Percentiles rank a stretch among this genome's conserved stretches.
Conservation (phyloP, 352 stramenopile genomes). For the Phytophthora podocarpi region DNA sequence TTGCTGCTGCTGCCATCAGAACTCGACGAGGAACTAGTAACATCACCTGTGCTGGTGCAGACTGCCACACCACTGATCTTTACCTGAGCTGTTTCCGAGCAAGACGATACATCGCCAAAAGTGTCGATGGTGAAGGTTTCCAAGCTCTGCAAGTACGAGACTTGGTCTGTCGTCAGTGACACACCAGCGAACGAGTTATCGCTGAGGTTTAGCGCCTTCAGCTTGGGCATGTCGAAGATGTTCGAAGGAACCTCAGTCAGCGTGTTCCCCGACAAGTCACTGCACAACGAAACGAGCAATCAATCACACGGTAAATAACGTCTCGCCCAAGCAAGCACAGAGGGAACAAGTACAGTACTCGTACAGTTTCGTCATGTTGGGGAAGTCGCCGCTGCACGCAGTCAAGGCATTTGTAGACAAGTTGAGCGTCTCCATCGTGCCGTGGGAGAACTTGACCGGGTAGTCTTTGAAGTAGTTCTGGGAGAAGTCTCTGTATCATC, state of each 20-base stretch:
- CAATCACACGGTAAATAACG: no score
- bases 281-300: constrained; percentile 19
- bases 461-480: constrained; percentile 66
- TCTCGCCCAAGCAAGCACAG: no score
- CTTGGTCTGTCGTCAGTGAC: constrained; percentile 41
- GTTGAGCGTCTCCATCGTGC: constrained; percentile 50
- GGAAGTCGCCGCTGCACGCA: constrained; percentile 52
- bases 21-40: constrained; percentile 1
- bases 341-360: no score
- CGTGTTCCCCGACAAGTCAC: constrained; percentile 58
- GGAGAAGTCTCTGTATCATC: constrained; percentile 51
- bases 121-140: constrained; percentile 45
- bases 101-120: constrained; percentile 34
- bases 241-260: constrained; percentile 46
- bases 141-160: constrained; percentile 52
- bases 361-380: constrained; percentile 57
- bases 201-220: constrained; percentile 48
- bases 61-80: constrained; percentile 40
- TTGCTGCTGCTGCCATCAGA: constrained; percentile 26
- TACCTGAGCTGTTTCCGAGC: constrained; percentile 19
- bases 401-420: constrained; percentile 60
- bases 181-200: constrained; percentile 57
- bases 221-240: constrained; percentile 52
- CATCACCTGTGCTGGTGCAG: constrained; percentile 32
- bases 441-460: constrained; percentile 54